A percentile compares a stretch with the other conserved stretches of the same genome.
phyloP scores from a whole-genome alignment of 768 basidiomycete genomes.

The Asterophora lycoperdoides region DNA sequence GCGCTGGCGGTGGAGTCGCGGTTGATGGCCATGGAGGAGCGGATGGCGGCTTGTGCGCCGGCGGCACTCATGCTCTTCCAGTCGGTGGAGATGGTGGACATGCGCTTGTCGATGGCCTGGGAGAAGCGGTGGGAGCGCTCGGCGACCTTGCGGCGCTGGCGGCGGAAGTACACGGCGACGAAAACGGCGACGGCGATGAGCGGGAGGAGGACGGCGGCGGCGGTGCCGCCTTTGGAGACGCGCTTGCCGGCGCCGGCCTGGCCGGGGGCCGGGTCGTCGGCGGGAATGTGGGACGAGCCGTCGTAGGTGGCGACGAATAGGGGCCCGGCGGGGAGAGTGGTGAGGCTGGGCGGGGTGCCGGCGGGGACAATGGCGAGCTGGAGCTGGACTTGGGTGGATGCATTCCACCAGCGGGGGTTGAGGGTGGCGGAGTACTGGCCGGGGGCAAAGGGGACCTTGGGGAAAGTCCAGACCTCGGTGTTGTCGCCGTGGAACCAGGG shows the following conservation, averaged over 20 bases:
- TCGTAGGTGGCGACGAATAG: constrained; percentile 63
- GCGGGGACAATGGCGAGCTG: constrained; percentile 57
- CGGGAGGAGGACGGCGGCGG: constrained; percentile 68
- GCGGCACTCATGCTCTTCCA: constrained; percentile 71
- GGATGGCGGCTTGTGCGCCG: constrained; percentile 71
- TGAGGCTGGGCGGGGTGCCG: constrained; percentile 47
- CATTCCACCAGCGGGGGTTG: constrained; percentile 70
- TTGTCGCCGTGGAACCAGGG: constrained; percentile 37
- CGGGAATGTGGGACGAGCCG: constrained; percentile 35
- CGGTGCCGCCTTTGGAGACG: constrained; percentile 45
- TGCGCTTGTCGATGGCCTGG: constrained; percentile 71
- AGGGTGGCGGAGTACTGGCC: constrained; percentile 50
- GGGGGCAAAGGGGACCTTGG: constrained; percentile 40
- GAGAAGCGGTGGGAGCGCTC: constrained; percentile 58
- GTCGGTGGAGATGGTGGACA: constrained; percentile 75
- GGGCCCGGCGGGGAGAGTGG: constrained; percentile 59
- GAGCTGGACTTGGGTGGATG: constrained; percentile 42
- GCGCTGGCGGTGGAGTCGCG: constrained; percentile 39
- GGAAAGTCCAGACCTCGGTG: constrained; percentile 37
- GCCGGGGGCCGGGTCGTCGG: constrained; percentile 34
- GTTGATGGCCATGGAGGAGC: constrained; percentile 49
- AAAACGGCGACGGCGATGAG: constrained; percentile 48
- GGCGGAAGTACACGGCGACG: constrained; percentile 47
- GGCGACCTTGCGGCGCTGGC: constrained; percentile 43
- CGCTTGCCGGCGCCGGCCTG: constrained; percentile 33